Conservation (phyloP, 2,329 filamentous ascomycete genomes). For the Zalaria obscura region DNA sequence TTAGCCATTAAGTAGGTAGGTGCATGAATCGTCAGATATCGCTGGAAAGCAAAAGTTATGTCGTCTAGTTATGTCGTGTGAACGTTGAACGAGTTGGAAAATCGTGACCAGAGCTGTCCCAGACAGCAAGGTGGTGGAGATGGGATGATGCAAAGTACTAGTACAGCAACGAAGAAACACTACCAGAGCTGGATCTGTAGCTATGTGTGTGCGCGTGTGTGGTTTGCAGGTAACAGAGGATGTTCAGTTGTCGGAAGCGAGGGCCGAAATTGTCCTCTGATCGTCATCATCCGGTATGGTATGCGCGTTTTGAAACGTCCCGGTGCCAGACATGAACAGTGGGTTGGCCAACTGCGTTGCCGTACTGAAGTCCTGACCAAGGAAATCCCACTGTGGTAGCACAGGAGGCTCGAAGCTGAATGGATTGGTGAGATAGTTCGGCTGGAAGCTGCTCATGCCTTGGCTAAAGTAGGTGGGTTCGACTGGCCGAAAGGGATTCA, state of each 20-base stretch:
- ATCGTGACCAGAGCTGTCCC: too few species aligned
- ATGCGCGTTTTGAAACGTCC: conserved; percentile 7
- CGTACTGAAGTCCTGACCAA: conserved; percentile 4
- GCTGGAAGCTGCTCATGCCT: conserved; percentile 2
- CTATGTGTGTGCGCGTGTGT: too few species aligned
- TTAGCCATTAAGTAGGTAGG: too few species aligned
- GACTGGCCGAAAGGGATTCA: conserved; percentile 4
- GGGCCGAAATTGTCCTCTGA: conserved; percentile 15
- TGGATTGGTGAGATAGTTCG: conserved; percentile 1
- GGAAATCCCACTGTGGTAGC: conserved; percentile 7
- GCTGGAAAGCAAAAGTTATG: too few species aligned
- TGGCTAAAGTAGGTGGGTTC: conserved; percentile 4
- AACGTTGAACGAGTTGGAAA: too few species aligned
- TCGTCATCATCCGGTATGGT: conserved; percentile 13
- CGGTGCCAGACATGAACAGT: conserved; percentile 10
- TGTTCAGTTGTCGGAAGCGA: conserved; percentile 6
- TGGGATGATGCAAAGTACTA: too few species aligned
- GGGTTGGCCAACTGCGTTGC: conserved; percentile 10
- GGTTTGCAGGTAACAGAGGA: too few species aligned
- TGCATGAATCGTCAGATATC: too few species aligned
- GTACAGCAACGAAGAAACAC: too few species aligned
- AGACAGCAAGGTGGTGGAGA: too few species aligned
- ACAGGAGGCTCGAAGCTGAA: conserved; percentile 3
- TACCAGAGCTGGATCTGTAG: too few species aligned
- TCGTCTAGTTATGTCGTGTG: too few species aligned